Conservation (phyloP, 2,329 filamentous ascomycete species). For the Phialophora macrospora region DNA sequence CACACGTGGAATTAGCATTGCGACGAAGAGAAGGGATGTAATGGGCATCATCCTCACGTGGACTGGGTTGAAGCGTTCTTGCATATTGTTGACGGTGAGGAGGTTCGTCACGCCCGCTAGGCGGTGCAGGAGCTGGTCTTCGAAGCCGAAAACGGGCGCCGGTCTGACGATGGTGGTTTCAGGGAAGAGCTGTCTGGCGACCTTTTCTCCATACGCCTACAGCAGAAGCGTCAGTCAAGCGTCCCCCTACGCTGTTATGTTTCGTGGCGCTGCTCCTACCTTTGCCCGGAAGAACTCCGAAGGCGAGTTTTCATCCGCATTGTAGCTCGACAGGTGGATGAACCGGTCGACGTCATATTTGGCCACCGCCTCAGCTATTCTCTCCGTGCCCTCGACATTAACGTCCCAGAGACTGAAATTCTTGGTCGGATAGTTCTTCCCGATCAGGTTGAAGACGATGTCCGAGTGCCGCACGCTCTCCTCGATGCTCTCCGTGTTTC, state of each 20-base stretch:
- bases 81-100: conserved; percentile 90
- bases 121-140: conserved; percentile 87
- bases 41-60: conserved; percentile 64
- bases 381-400: conserved; percentile 87
- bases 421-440: conserved; percentile 95
- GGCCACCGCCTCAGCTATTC: conserved; percentile 90
- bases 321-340: conserved; percentile 96
- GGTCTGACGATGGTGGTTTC: conserved; percentile 97
- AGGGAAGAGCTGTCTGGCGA: conserved; percentile 86
- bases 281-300: conserved; percentile 94
- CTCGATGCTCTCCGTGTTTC: conserved; percentile 93
- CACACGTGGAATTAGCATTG: background rate
- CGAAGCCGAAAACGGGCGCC: conserved; percentile 90
- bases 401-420: conserved; percentile 95
- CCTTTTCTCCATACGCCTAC: conserved; percentile 76
- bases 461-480: conserved; percentile 96
- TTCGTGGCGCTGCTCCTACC: conserved; percentile 50
- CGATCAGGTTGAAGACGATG: conserved; percentile 94
- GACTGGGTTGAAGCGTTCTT: conserved; percentile 87
- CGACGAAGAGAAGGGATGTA: background rate
- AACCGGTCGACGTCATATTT: conserved; percentile 98
- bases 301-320: conserved; percentile 76
- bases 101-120: conserved; percentile 80
- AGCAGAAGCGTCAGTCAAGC: conserved; percentile 10
- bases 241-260: conserved; percentile 4